These are phyloP conservation scores for Sporisorium reilianum DNA, from an alignment of 1,284 basidiomycete genomes.

Conservation along the genomic window DNA sequence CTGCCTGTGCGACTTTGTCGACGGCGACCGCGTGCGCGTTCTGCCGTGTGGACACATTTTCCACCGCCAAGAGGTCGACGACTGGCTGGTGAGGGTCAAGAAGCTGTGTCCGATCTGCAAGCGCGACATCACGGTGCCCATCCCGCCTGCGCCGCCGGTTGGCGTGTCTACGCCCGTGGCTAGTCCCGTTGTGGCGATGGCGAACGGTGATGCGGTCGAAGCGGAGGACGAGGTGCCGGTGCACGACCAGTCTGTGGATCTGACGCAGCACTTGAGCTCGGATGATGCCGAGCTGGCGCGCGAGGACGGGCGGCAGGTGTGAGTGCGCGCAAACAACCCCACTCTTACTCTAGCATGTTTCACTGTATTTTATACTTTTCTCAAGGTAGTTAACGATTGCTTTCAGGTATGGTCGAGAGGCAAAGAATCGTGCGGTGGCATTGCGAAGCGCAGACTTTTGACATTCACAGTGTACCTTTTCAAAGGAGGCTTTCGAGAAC, in stretches of 20 bases:
- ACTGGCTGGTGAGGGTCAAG: constrained; percentile 64
- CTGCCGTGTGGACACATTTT: constrained; percentile 68
- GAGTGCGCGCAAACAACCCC: no score
- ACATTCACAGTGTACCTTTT: background rate
- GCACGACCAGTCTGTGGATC: constrained; percentile 21
- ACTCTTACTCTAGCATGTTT: no score
- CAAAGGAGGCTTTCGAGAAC: constrained; percentile 77
- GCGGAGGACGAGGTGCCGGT: background rate
- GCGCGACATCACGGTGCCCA: constrained; percentile 61
- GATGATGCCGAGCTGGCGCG: constrained; percentile 3
- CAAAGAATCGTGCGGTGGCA: background rate
- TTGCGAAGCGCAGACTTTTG: background rate
- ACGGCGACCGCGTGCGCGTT: constrained; percentile 65
- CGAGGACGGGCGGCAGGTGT: constrained; percentile 28
- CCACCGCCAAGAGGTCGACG: constrained; percentile 66
- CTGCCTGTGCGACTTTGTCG: constrained; percentile 64
- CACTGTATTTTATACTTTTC: constrained; percentile 13
- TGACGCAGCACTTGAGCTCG: constrained; percentile 24
- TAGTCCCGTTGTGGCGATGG: constrained; percentile 7
- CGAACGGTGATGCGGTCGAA: background rate
- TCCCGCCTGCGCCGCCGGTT: constrained; percentile 48
- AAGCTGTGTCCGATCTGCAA: constrained; percentile 69
- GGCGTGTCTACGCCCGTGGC: constrained; percentile 7
- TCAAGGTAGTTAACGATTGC: background rate
- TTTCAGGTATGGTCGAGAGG: background rate